These are phyloP conservation scores for Globisporangium alternatum DNA, from an alignment of 352 stramenopile genomes.

Conservation along the genomic window DNA sequence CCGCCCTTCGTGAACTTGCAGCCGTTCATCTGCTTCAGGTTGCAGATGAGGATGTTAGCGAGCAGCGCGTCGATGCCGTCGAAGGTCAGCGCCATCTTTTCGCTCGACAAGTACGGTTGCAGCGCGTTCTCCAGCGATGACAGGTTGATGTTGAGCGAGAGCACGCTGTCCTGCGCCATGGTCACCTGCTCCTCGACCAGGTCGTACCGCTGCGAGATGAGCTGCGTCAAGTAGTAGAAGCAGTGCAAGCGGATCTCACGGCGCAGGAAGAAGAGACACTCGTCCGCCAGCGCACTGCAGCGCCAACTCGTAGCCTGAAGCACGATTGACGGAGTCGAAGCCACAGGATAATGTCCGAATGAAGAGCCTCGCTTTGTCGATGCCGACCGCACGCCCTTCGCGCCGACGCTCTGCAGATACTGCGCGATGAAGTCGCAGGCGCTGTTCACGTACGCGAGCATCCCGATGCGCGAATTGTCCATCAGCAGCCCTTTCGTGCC, in stretches of 20 bases:
- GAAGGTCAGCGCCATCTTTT: constrained; percentile 76
- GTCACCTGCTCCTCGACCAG: constrained; percentile 45
- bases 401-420: constrained; percentile 34
- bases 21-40: constrained; percentile 61
- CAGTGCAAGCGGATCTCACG: constrained; percentile 74
- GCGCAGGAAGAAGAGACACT: constrained; percentile 76
- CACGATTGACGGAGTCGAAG: constrained; percentile 21
- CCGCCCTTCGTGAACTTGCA: constrained; percentile 64
- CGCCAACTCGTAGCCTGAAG: constrained; percentile 63
- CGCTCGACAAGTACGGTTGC: constrained; percentile 62
- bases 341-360: constrained; percentile 7
- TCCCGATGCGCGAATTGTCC: constrained; percentile 71
- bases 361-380: constrained; percentile 14
- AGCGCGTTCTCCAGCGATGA: constrained; percentile 72
- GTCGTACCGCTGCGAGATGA: constrained; percentile 64
- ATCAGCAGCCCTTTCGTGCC: constrained; percentile 52
- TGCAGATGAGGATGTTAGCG: constrained; percentile 55
- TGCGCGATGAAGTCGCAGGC: constrained; percentile 67
- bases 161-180: constrained; percentile 71
- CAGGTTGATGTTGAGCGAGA: constrained; percentile 75
- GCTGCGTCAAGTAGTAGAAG: constrained; percentile 77
- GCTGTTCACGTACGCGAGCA: constrained; percentile 80
- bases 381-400: not conserved
- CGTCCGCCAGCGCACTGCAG: constrained; percentile 69
- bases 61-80: constrained; percentile 72